These are phyloP conservation scores for Aspergillus cavernicola DNA, from an alignment of 495 filamentous ascomycete species.

Conservation along the genomic window DNA sequence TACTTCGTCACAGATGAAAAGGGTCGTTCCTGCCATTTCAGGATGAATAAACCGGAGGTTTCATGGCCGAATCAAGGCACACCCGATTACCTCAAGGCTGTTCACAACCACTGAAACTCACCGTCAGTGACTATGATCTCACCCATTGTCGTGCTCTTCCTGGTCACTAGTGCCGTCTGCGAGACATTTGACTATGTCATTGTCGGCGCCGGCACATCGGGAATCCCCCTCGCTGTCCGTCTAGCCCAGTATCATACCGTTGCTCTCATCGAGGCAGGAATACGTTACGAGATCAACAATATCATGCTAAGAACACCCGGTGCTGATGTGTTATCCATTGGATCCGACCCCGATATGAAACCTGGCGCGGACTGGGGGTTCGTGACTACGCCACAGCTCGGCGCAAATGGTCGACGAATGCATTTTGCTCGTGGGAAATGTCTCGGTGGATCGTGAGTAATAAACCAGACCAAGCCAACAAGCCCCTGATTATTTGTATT, in stretches of 20 bases:
- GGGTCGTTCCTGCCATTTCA: too few relatives aligned
- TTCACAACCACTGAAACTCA: too few relatives aligned
- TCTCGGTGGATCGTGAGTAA: constrained; percentile 35
- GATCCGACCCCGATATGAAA: constrained; percentile 26
- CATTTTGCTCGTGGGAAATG: constrained; percentile 41
- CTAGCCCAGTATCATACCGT: constrained; percentile 37
- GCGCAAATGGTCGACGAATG: constrained; percentile 32
- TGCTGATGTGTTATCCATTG: constrained; percentile 28
- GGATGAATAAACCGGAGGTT: too few relatives aligned
- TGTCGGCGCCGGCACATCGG: constrained; percentile 51
- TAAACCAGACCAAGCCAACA: too few relatives aligned
- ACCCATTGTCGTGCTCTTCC: background rate
- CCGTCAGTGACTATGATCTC: too few relatives aligned
- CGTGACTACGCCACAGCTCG: constrained; percentile 27
- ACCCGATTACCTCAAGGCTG: too few relatives aligned
- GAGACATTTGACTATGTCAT: constrained; percentile 47
- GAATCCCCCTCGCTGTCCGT: constrained; percentile 42
- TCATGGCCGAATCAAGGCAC: too few relatives aligned
- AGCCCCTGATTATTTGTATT: background rate
- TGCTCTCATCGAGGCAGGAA: constrained; percentile 57
- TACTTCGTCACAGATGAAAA: too few relatives aligned
- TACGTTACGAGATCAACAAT: constrained; percentile 48
- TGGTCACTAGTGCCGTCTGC: background rate
- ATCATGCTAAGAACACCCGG: constrained; percentile 45
- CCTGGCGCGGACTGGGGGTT: constrained; percentile 50